Base-by-base conservation (phyloP, 768 basidiomycete species). In the Floccularia luteovirens region DNA sequence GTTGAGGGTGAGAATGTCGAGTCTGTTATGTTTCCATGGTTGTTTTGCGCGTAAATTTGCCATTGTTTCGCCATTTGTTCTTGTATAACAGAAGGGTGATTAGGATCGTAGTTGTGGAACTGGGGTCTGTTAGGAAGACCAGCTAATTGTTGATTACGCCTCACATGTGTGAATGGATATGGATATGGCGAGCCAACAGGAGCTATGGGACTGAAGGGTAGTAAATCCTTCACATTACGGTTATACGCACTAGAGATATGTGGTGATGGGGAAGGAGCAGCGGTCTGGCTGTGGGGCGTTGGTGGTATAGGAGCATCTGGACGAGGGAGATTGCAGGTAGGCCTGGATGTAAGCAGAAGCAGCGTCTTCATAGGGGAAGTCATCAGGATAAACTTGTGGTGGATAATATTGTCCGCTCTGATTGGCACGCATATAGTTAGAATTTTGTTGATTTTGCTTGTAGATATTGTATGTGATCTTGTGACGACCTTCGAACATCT, bases 271-370 rank as follows among this genome's bases (percentile, higher is more conserved):
- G 83, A 80, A 0, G 82, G 81, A 1, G 82, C 81, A 5, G 80
- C 74, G 0, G 82, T 83, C 43, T 83, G 79, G 36, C 74, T 80
- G 40, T 83, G 82, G 2, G 84, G 86, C 0, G 87, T 89, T 0
- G 87, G 85, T 0, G 87, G 86, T 28, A 88, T 71, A 13, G 87
- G 87, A 0, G 83, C 86, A 43, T 78, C 75, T 0, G 83, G 85
- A 0, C 86, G 77, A 2, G 73, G 65, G n/a, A 1, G 77, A 71
- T 20, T 69, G 72, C 16, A 77, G 62, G 50, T 79, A 82, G 0
- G 70, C 55, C 41, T 77, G 76, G 27, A 82, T 63, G 55, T 79
- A 82, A 11, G 74, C 63, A 0, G 72, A 70, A 0, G 74, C 67
- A 0, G 79, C 63, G 48, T 83, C 79, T 31, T 82, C 78, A 32